Evolutionary conservation across 169 alveolate species (phyloP).

Genomic region (Perkinsus olseni): DNA sequence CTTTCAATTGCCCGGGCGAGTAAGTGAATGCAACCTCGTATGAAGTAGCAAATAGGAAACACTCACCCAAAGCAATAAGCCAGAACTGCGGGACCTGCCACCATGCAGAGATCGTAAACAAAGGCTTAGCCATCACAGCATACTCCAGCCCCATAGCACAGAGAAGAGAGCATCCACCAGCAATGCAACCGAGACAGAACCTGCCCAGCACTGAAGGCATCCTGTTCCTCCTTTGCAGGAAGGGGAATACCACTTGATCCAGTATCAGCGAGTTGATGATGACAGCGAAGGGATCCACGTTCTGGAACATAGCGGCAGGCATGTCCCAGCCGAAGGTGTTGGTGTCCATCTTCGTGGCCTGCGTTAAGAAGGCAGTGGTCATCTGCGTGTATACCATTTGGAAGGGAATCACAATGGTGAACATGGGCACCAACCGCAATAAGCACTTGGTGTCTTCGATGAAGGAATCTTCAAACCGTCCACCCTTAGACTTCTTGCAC

Average conservation of each 20-base stretch:
- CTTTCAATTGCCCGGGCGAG: background rate
- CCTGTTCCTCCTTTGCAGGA: background rate
- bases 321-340: background rate
- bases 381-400: background rate
- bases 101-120: background rate
- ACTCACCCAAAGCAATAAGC: background rate
- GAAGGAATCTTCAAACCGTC: background rate
- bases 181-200: background rate
- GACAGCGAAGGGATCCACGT: background rate
- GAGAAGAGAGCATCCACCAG: background rate
- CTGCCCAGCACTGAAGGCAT: background rate
- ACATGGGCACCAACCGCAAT: background rate
- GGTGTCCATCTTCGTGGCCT: background rate
- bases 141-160: background rate
- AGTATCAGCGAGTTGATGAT: background rate
- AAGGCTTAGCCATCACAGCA: background rate
- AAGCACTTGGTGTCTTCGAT: background rate
- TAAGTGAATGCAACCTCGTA: background rate
- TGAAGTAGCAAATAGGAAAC: background rate
- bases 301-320: background rate
- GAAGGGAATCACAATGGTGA: background rate
- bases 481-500: background rate
- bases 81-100: background rate
- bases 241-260: background rate
- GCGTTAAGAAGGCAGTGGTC: background rate